A percentile compares a stretch with the other conserved stretches of the same genome.
Conservation (phyloP, 345 rosid species). For the Eucalyptus melliodora region DNA sequence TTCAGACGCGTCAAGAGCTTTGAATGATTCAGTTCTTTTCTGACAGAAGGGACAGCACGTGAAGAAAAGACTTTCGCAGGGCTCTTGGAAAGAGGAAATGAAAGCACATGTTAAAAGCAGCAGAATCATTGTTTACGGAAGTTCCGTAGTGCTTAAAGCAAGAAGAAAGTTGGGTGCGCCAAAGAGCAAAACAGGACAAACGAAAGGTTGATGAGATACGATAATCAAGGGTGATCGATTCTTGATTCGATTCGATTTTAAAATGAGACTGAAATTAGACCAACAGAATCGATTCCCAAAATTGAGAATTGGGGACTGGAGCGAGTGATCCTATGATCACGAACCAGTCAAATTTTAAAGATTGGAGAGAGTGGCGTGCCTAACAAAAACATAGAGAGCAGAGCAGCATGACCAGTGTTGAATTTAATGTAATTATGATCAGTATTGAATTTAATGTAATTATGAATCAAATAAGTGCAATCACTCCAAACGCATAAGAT, state of each 20-base stretch:
- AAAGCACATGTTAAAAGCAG: not conserved
- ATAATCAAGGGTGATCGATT: no score
- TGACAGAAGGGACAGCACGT: not conserved
- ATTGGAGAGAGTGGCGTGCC: no score
- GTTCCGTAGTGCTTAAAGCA: not conserved
- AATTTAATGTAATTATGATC: no score
- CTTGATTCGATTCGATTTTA: no score
- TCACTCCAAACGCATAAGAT: not conserved
- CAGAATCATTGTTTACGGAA: not conserved
- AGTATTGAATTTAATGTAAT: no score
- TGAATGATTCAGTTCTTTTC: not conserved
- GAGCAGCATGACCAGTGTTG: no score
- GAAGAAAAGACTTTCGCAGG: not conserved
- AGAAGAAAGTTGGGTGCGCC: not conserved
- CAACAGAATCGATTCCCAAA: accelerated
- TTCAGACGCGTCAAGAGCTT: not conserved
- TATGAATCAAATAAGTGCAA: not conserved
- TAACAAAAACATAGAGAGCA: no score
- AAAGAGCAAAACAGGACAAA: not conserved
- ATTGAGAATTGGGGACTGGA: no score
- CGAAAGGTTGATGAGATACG: not conserved
- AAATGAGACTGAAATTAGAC: no score
- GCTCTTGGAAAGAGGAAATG: not conserved
- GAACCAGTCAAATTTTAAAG: no score
- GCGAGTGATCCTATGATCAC: accelerated